Conservation (phyloP, 2,329 filamentous ascomycete species). For the Diaporthe sp. region DNA sequence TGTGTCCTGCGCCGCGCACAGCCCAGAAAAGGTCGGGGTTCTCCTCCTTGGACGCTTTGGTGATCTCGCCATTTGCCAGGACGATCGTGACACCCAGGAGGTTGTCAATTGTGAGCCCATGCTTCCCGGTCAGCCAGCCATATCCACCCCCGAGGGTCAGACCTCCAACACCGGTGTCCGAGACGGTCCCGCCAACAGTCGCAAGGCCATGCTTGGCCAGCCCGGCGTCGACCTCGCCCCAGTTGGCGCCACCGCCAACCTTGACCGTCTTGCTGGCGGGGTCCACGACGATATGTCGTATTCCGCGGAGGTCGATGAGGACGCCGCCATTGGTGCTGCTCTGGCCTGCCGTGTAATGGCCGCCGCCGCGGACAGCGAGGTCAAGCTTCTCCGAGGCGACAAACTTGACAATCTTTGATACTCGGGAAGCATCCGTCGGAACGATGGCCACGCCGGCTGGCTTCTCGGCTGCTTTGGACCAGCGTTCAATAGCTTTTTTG, state of each 20-base stretch:
- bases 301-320: slow-evolving; percentile 1
- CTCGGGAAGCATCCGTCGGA: not conserved
- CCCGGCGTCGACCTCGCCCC: slow-evolving; percentile 8
- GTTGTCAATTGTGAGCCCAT: slow-evolving; percentile 22
- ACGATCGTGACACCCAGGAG: slow-evolving; percentile 12
- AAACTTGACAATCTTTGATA: slow-evolving; percentile 3
- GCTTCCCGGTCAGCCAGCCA: slow-evolving; percentile 30
- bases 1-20: slow-evolving; percentile 69
- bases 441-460: not conserved
- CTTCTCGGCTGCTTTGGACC: slow-evolving; percentile 10
- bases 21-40: slow-evolving; percentile 67
- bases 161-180: not conserved
- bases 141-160: slow-evolving; percentile 22
- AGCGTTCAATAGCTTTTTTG: not conserved
- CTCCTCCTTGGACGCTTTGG: slow-evolving; percentile 37
- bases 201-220: not conserved
- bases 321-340: slow-evolving; percentile 12
- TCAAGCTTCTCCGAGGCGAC: not conserved
- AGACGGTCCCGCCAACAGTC: slow-evolving; percentile 1
- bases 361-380: slow-evolving; percentile 5
- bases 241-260: slow-evolving; percentile 1
- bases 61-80: slow-evolving; percentile 44
- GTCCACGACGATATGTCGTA: not conserved
- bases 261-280: not conserved
- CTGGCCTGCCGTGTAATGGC: slow-evolving; percentile 1